Conservation (phyloP, 768 basidiomycete species). For the Crassisporium funariophilum region DNA sequence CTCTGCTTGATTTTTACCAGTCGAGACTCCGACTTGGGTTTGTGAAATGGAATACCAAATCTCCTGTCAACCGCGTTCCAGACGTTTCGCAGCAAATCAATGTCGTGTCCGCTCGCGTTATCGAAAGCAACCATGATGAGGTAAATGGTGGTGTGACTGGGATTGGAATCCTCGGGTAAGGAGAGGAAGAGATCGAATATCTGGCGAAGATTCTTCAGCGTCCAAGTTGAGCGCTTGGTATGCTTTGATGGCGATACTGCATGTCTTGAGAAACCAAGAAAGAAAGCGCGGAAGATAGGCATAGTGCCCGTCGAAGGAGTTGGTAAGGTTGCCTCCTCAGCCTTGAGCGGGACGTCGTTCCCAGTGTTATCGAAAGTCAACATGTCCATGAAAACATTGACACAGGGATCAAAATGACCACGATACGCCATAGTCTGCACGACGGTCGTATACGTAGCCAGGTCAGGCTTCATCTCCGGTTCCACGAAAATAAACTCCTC, state of each 20-base stretch:
- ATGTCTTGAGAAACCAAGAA: conserved; percentile 73
- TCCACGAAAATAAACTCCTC: conserved; percentile 50
- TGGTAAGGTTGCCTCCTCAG: conserved; percentile 31
- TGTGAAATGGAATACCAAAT: conserved; percentile 49
- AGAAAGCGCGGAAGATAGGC: conserved; percentile 71
- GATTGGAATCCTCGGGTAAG: conserved; percentile 46
- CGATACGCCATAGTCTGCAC: conserved; percentile 73
- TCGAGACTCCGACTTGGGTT: conserved; percentile 40
- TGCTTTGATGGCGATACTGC: conserved; percentile 34
- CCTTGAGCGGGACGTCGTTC: conserved; percentile 30
- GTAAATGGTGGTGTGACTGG: conserved; percentile 52
- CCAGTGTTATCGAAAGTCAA: conserved; percentile 46
- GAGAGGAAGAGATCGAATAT: conserved; percentile 66
- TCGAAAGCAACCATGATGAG: conserved; percentile 72
- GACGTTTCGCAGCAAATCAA: conserved; percentile 49
- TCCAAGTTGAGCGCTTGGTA: conserved; percentile 46
- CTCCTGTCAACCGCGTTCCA: conserved; percentile 59
- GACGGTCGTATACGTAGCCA: conserved; percentile 66
- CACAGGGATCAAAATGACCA: conserved; percentile 59
- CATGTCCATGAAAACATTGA: conserved; percentile 71
- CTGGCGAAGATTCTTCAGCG: conserved; percentile 51
- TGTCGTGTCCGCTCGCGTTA: conserved; percentile 57
- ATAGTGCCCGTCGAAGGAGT: conserved; percentile 48
- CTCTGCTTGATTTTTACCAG: conserved; percentile 39
- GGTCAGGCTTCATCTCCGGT: conserved; percentile 52